Percentiles rank a stretch among this genome's conserved stretches.
These are phyloP conservation scores for Fistulinella cinereoalba DNA, from an alignment of 1,284 basidiomycete species.

Conservation along the genomic window DNA sequence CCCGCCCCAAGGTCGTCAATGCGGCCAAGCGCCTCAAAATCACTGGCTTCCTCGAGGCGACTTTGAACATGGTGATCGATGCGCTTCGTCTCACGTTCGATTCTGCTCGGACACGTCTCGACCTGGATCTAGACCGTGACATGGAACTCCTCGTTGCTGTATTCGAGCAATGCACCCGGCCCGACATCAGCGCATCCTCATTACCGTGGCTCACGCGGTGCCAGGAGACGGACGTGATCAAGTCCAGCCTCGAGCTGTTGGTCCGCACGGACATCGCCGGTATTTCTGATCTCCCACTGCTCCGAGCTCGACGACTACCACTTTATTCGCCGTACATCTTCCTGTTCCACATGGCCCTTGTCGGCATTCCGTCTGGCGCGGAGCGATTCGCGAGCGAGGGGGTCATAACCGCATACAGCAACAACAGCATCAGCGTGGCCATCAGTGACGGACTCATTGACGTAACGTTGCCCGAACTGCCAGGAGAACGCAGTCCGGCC, in stretches of 20 bases:
- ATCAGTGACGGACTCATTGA: constrained; percentile 75
- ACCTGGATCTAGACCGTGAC: constrained; percentile 71
- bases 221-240: constrained; percentile 80
- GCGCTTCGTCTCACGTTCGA: constrained; percentile 69
- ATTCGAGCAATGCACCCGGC: constrained; percentile 75
- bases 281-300: constrained; percentile 56
- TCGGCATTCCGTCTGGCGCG: constrained; percentile 71
- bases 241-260: constrained; percentile 73
- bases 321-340: constrained; percentile 76
- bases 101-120: constrained; percentile 53
- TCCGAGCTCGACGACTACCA: constrained; percentile 60
- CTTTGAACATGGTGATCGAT: constrained; percentile 65
- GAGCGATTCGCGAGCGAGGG: constrained; percentile 86
- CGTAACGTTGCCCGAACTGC: constrained; percentile 64
- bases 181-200: constrained; percentile 64
- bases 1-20: constrained; percentile 49
- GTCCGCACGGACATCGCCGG: constrained; percentile 68
- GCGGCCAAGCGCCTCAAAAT: constrained; percentile 62
- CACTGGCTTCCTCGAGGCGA: constrained; percentile 57
- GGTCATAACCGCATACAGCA: constrained; percentile 77
- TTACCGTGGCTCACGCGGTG: constrained; percentile 76
- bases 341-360: constrained; percentile 84
- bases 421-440: constrained; percentile 74
- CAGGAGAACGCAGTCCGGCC: constrained; percentile 70
- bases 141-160: constrained; percentile 77